phyloP scores from a whole-genome alignment of 1,139 yeast genomes.

The Magnusiomyces magnusii region DNA sequence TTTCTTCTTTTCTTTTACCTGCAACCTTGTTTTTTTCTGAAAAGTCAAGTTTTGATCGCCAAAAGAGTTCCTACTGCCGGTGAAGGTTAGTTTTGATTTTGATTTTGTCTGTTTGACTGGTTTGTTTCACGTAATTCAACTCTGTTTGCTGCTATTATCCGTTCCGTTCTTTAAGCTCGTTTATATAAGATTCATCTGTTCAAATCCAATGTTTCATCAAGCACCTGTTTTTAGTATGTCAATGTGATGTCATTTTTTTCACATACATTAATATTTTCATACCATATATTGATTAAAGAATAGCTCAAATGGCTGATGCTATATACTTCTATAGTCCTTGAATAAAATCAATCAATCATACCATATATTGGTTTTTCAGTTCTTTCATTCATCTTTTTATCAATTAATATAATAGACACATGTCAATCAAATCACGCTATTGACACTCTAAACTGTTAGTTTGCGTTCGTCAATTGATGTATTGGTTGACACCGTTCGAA shows the following conservation, averaged over 20 bases:
- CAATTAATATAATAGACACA: too few species aligned
- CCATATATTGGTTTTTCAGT: too few species aligned
- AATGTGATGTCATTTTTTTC: neutral
- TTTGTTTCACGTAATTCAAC: too few species aligned
- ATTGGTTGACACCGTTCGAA: too few species aligned
- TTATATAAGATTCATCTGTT: neutral
- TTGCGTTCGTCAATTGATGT: neutral
- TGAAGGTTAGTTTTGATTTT: constrained; percentile 1
- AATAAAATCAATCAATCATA: too few species aligned
- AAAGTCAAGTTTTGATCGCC: neutral
- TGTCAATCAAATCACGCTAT: too few species aligned
- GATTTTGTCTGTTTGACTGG: neutral
- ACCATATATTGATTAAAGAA: too few species aligned
- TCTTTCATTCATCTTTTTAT: too few species aligned
- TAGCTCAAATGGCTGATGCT: too few species aligned
- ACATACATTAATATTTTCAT: too few species aligned
- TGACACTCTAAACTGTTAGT: neutral
- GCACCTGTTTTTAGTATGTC: neutral
- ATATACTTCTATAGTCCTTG: too few species aligned
- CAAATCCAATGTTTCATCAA: neutral
- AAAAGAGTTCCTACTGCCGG: neutral
- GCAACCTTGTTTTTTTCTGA: neutral
- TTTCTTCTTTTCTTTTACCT: neutral
- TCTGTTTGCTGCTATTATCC: too few species aligned
- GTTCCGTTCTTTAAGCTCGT: neutral